Conservation (phyloP, 257 asterid genomes). For the Solanum pimpinellifolium region DNA sequence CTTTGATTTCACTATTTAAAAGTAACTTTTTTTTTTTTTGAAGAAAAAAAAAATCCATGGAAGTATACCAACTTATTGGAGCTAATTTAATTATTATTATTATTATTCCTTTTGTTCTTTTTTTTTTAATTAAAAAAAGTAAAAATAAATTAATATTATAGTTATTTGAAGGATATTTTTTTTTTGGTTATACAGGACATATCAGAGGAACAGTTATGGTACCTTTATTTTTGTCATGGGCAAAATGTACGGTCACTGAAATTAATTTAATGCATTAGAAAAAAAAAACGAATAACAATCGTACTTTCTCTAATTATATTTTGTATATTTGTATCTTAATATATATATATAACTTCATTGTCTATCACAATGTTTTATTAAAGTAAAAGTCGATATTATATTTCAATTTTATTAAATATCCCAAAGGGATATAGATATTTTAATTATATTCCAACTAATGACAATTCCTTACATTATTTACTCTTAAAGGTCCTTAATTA, state of each 20-base stretch:
- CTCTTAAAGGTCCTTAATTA: neutral
- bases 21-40: too few relatives aligned
- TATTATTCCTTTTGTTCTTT: neutral
- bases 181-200: neutral
- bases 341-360: neutral
- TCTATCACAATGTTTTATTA: neutral
- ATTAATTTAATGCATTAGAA: neutral
- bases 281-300: neutral
- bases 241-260: neutral
- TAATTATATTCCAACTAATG: neutral
- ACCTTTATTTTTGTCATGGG: neutral
- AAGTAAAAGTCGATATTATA: neutral
- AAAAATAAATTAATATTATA: neutral
- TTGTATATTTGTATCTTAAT: neutral
- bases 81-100: neutral
- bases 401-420: too few relatives aligned
- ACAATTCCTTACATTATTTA: neutral
- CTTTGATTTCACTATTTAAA: neutral
- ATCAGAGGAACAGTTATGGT: neutral
- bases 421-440: neutral
- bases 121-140: too few relatives aligned
- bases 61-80: neutral
- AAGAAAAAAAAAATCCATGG: neutral
- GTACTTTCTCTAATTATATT: neutral
- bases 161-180: neutral